Conservation (phyloP, 2,329 filamentous ascomycete species). For the Chaetomium sp. region DNA sequence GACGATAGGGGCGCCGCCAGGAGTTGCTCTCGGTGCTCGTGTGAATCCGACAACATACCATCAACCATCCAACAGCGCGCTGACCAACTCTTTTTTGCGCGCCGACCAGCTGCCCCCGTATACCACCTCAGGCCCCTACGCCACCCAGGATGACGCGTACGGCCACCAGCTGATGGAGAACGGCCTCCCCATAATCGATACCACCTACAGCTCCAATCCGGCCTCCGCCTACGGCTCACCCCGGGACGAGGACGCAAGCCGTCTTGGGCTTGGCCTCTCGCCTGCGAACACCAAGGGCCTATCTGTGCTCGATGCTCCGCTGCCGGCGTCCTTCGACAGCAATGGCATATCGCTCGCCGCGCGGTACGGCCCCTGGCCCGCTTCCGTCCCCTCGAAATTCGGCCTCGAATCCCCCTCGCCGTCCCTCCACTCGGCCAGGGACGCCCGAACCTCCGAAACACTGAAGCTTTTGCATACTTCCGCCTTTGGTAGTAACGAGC, state of each 20-base stretch:
- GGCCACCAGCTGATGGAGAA: slow-evolving; percentile 55
- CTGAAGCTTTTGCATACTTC: slow-evolving; percentile 67
- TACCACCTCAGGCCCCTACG: slow-evolving; percentile 49
- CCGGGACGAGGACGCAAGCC: slow-evolving; percentile 61
- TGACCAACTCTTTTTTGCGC: slow-evolving; percentile 74
- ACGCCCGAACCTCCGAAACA: slow-evolving; percentile 62
- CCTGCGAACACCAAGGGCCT: slow-evolving; percentile 70
- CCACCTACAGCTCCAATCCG: slow-evolving; percentile 57
- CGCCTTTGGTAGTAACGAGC: slow-evolving; percentile 67
- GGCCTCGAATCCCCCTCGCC: slow-evolving; percentile 82
- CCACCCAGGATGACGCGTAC: slow-evolving; percentile 43
- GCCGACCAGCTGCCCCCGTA: slow-evolving; percentile 55
- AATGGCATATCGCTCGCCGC: slow-evolving; percentile 93
- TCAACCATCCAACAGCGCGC: slow-evolving; percentile 66
- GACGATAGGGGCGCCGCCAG: slow-evolving; percentile 59
- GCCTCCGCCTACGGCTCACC: slow-evolving; percentile 78
- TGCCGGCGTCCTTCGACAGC: slow-evolving; percentile 94
- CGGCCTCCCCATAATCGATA: slow-evolving; percentile 60
- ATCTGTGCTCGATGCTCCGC: slow-evolving; percentile 89
- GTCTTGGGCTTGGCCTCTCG: slow-evolving; percentile 74
- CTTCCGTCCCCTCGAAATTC: slow-evolving; percentile 90
- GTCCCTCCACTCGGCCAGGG: slow-evolving; percentile 66
- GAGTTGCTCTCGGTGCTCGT: slow-evolving; percentile 64
- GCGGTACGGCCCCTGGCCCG: slow-evolving; percentile 84
- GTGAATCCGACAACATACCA: slow-evolving; percentile 66